Conservation (phyloP, 192 early-diverging fungal genomes). For the Podila epigama region DNA sequence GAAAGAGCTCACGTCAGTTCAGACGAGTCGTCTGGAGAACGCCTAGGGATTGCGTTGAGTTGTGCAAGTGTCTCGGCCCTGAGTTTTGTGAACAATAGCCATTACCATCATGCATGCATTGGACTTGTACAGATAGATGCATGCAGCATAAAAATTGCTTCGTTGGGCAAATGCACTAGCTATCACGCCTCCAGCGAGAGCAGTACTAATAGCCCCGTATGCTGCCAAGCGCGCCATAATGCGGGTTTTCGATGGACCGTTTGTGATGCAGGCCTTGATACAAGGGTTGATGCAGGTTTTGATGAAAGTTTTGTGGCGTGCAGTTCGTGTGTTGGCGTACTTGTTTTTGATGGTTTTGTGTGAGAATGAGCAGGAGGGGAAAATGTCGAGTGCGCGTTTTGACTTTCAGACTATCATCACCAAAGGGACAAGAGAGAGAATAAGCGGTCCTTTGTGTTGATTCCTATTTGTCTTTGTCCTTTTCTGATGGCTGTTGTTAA, state of each 20-base stretch:
- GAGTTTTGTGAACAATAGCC: no score
- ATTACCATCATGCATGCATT: slow-evolving; percentile 87
- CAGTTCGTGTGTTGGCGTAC: neutral
- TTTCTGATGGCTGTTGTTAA: no score
- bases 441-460: neutral
- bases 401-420: no score
- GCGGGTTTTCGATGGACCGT: neutral
- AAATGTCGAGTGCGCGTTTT: neutral
- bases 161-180: slow-evolving; percentile 71
- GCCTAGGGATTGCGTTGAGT: no score
- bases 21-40: neutral
- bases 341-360: neutral
- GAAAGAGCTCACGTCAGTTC: no score
- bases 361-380: neutral
- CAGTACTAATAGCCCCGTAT: slow-evolving; percentile 73
- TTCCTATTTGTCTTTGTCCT: neutral
- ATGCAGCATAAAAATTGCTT: slow-evolving; percentile 89
- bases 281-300: no score
- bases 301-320: no score
- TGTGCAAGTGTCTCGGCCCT: no score
- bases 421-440: neutral
- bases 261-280: no score
- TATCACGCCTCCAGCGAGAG: slow-evolving; percentile 70
- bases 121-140: slow-evolving; percentile 89
- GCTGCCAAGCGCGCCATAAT: slow-evolving; percentile 68